phyloP scores from a whole-genome alignment of 2,329 filamentous ascomycete genomes.

The Fusarium sp. region DNA sequence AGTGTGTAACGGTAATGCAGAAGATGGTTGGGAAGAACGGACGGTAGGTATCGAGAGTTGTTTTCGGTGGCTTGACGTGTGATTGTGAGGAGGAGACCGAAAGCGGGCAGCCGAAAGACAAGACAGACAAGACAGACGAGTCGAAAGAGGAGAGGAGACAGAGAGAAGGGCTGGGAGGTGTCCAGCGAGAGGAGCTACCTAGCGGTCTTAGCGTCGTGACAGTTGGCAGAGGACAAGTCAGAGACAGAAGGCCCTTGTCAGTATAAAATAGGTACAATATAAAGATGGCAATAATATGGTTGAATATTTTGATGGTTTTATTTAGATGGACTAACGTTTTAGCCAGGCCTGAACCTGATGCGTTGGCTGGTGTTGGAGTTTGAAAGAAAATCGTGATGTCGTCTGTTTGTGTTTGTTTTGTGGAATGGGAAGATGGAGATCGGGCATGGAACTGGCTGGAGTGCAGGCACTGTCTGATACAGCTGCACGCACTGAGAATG shows the following conservation, averaged over 20 bases:
- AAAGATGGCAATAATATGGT: background rate
- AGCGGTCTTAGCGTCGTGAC: conserved; percentile 39
- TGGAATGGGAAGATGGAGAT: conserved; percentile 27
- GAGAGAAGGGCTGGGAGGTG: conserved; percentile 18
- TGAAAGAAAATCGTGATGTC: conserved; percentile 4
- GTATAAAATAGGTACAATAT: background rate
- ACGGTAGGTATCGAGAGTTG: conserved; percentile 26
- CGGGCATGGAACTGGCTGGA: conserved; percentile 3
- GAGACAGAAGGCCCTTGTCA: background rate
- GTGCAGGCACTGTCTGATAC: conserved; percentile 20
- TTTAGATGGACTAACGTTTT: background rate
- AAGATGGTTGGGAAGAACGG: conserved; percentile 15
- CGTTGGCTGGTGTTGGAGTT: background rate
- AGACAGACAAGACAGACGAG: conserved; percentile 5
- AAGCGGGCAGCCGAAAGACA: conserved; percentile 29
- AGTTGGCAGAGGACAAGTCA: conserved; percentile 36
- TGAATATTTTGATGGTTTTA: background rate
- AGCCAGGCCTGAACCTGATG: background rate
- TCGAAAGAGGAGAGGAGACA: background rate
- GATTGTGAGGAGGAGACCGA: conserved; percentile 42
- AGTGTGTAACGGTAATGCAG: conserved; percentile 36
- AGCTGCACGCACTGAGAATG: conserved; percentile 23
- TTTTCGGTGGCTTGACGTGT: conserved; percentile 45
- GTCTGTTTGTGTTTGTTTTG: conserved; percentile 8
- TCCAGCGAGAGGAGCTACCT: conserved; percentile 27